Conservation (phyloP, 2,329 filamentous ascomycete genomes). For the Colletotrichum shisoi region DNA sequence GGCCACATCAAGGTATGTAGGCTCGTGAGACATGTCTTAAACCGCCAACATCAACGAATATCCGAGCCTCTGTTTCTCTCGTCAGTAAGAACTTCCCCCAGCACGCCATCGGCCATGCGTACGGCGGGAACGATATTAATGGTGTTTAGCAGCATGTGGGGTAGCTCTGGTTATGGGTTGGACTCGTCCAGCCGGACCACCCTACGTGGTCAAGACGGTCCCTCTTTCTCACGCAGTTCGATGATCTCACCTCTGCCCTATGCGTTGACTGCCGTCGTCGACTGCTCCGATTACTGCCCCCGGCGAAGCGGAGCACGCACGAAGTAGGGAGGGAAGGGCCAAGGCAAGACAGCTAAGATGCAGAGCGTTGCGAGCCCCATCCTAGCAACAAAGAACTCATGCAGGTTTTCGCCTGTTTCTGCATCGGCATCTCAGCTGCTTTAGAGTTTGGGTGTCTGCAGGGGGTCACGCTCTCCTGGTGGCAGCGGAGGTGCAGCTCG, state of each 20-base stretch:
- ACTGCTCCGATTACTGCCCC: background rate
- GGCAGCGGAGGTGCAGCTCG: constrained; percentile 4
- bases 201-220: background rate
- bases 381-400: background rate
- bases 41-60: background rate
- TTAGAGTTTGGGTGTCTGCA: constrained; percentile 33
- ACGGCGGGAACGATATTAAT: background rate
- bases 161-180: background rate
- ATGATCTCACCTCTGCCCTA: background rate
- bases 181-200: background rate
- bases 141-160: background rate
- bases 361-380: constrained; percentile 11
- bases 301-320: constrained; percentile 1
- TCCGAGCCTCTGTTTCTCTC: constrained; percentile 1
- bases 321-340: constrained; percentile 2
- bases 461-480: constrained; percentile 12
- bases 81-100: background rate
- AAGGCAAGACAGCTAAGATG: constrained; percentile 5
- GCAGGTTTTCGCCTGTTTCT: background rate
- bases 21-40: constrained; percentile 6
- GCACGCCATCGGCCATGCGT: background rate
- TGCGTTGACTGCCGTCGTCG: background rate
- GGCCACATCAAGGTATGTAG: constrained; percentile 5
- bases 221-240: background rate
- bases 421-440: constrained; percentile 32